phyloP scores from a whole-genome alignment of 1,284 basidiomycete species.

The Rhodotorula sp. region DNA sequence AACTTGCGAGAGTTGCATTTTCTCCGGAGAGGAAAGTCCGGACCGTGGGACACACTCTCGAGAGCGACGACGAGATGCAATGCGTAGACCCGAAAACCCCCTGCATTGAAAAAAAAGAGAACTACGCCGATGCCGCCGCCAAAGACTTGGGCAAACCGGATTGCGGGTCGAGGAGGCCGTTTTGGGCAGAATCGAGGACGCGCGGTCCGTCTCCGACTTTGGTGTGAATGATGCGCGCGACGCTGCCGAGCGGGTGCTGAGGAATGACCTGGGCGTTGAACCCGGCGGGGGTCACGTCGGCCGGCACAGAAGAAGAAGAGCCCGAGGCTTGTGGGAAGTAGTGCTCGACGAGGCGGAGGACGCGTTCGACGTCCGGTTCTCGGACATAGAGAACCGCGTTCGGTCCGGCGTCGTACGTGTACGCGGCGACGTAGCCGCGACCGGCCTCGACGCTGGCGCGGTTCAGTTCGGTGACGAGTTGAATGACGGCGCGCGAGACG shows the following conservation, averaged over 20 bases:
- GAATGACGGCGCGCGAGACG: slow-evolving; percentile 79
- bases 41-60: no score
- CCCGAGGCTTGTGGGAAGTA: slow-evolving; percentile 84
- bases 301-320: slow-evolving; percentile 64
- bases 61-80: no score
- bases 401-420: slow-evolving; percentile 97
- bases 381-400: slow-evolving; percentile 97
- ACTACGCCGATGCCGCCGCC: background rate
- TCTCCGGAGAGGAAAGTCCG: no score
- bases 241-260: slow-evolving; percentile 66
- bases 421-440: slow-evolving; percentile 76
- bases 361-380: slow-evolving; percentile 70
- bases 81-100: no score
- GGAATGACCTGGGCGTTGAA: slow-evolving; percentile 77
- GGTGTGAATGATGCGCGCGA: slow-evolving; percentile 87
- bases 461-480: slow-evolving; percentile 89
- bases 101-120: no score
- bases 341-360: slow-evolving; percentile 68
- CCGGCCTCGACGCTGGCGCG: slow-evolving; percentile 66
- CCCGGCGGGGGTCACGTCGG: slow-evolving; percentile 58
- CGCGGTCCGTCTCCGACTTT: slow-evolving; percentile 86
- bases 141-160: slow-evolving; percentile 50
- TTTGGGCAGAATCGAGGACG: slow-evolving; percentile 46
- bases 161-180: slow-evolving; percentile 51
- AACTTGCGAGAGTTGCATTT: no score